Evolutionary conservation across 1,139 yeast genomes (phyloP).

Genomic region (Nakaseomyces delphensis): DNA sequence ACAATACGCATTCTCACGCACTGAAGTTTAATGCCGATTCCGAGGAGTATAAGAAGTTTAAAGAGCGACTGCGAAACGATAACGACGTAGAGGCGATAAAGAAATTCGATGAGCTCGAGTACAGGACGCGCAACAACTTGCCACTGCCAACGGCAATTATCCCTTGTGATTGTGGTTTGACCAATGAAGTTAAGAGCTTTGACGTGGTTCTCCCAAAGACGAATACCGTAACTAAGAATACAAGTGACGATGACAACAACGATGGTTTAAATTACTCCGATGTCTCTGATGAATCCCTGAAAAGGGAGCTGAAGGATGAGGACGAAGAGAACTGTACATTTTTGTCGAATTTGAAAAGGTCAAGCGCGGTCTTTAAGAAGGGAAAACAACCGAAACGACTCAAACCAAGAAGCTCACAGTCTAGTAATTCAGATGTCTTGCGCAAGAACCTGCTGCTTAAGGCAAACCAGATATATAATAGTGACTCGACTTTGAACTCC

Average conservation of each 20-base stretch:
- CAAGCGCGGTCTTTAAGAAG: constrained; percentile 3
- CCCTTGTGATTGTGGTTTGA: constrained; percentile 33
- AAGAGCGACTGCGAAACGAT: constrained; percentile 22
- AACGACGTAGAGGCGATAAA: constrained; percentile 29
- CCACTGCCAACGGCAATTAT: constrained; percentile 29
- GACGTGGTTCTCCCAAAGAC: constrained; percentile 27
- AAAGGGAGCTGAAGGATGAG: not conserved
- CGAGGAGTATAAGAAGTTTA: constrained; percentile 31
- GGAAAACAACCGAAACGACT: not conserved
- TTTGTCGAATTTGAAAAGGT: not conserved
- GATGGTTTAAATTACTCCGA: not conserved
- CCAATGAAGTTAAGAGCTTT: constrained; percentile 31
- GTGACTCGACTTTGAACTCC: not conserved
- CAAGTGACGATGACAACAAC: not conserved
- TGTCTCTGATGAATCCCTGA: not conserved
- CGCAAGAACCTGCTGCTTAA: constrained; percentile 1
- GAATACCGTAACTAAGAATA: not conserved
- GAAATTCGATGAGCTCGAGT: constrained; percentile 32
- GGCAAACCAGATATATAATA: not conserved
- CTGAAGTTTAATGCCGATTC: constrained; percentile 29
- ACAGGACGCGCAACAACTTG: constrained; percentile 25
- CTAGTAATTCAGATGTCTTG: not conserved
- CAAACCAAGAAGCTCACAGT: not conserved
- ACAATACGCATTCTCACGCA: constrained; percentile 42
- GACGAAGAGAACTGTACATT: constrained; percentile 6